Percentiles rank a stretch among this genome's conserved stretches.
These are phyloP conservation scores for Penicillium sp. DNA, from an alignment of 2,329 filamentous ascomycete species.

Conservation along the genomic window DNA sequence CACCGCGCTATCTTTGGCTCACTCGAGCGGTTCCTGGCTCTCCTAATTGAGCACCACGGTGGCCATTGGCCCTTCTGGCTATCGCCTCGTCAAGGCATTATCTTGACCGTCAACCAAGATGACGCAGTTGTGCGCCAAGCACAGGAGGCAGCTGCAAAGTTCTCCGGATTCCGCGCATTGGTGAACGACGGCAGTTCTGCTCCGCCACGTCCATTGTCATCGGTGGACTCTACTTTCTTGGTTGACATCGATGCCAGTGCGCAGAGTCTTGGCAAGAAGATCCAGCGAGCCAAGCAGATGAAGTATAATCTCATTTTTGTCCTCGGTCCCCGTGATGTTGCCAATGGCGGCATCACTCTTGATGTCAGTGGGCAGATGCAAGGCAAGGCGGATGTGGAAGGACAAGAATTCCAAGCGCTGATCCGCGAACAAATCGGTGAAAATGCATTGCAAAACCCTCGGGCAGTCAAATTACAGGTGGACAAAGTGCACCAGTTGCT, in stretches of 20 bases:
- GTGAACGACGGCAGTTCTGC: conserved; percentile 22
- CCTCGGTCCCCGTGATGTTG: conserved; percentile 65
- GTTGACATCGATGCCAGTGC: conserved; percentile 69
- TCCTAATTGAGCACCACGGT: conserved; percentile 79
- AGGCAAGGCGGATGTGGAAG: conserved; percentile 37
- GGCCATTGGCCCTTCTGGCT: conserved; percentile 87
- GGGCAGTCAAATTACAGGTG: conserved; percentile 36
- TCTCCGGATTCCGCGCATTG: conserved; percentile 43
- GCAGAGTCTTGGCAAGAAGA: conserved; percentile 65
- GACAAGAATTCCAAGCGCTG: conserved; percentile 27
- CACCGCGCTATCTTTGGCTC: conserved; percentile 83
- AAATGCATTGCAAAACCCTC: conserved; percentile 31
- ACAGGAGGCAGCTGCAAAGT: conserved; percentile 51
- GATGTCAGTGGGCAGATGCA: conserved; percentile 44
- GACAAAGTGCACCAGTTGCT: conserved; percentile 39
- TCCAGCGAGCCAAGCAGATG: conserved; percentile 67
- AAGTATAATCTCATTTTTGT: conserved; percentile 74
- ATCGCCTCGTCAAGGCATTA: conserved; percentile 72
- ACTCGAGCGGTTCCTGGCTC: conserved; percentile 78
- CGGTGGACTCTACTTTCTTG: conserved; percentile 60
- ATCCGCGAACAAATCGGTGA: conserved; percentile 27
- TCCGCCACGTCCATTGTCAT: conserved; percentile 40
- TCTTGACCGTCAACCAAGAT: conserved; percentile 68
- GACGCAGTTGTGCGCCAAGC: conserved; percentile 46
- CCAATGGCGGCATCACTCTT: conserved; percentile 54